phyloP scores from a whole-genome alignment of 371 early-diverging fungal species.

The Mucor indicus region DNA sequence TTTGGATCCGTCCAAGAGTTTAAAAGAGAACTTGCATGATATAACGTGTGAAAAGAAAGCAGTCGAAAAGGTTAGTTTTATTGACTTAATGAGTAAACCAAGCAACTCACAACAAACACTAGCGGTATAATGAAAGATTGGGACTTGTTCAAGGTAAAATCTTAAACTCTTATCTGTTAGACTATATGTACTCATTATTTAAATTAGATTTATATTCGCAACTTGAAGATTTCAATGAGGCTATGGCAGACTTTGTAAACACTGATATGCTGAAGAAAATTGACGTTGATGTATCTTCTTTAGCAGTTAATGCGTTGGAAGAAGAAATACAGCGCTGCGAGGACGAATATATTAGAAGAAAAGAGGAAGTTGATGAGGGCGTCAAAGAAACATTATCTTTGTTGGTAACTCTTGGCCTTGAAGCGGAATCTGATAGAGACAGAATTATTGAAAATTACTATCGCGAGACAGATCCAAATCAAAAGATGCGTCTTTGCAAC shows the following conservation, averaged over 20 bases:
- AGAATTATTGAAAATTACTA: slow-evolving; percentile 11
- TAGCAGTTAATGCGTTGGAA: slow-evolving; percentile 32
- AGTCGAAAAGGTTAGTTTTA: slow-evolving; percentile 15
- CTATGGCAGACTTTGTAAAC: slow-evolving; percentile 27
- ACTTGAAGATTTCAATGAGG: slow-evolving; percentile 8
- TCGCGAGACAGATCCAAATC: slow-evolving; percentile 5
- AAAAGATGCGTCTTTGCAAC: slow-evolving; percentile 16
- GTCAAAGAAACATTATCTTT: slow-evolving; percentile 9
- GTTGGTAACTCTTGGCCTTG: slow-evolving; percentile 17
- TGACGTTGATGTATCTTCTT: slow-evolving; percentile 37
- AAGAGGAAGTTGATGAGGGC: slow-evolving; percentile 9
- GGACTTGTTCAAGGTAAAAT: slow-evolving; percentile 14
- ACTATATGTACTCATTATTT: no score
- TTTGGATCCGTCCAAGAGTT: slow-evolving; percentile 2
- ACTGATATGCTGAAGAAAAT: slow-evolving; percentile 16
- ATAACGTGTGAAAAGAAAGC: slow-evolving; percentile 4
- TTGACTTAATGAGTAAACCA: no score
- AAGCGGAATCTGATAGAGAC: slow-evolving; percentile 19
- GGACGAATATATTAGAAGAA: slow-evolving; percentile 26
- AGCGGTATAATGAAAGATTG: slow-evolving; percentile 19
- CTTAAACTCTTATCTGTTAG: not conserved
- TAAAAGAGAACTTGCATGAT: slow-evolving; percentile 9
- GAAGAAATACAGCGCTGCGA: slow-evolving; percentile 38
- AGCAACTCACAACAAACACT: not conserved
- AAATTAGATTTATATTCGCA: slow-evolving; percentile 20